Evolutionary conservation across 2,329 filamentous ascomycete genomes (phyloP).

Genomic region (Parafenestella ontariensis): DNA sequence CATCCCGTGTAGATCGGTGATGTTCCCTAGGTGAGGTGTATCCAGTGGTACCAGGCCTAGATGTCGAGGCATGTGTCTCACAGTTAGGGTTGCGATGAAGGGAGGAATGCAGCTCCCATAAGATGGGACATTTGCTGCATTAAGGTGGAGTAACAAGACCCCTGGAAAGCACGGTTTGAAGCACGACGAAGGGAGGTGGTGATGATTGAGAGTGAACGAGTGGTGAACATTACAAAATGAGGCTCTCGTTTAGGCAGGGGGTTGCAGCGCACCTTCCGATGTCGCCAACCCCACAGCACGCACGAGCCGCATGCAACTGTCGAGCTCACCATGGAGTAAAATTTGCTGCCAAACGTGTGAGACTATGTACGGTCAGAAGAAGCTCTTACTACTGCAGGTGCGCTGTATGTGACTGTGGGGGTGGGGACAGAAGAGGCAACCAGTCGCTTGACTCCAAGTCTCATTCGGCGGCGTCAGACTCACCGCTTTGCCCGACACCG

Average conservation of each 20-base stretch:
- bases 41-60: conserved; percentile 9
- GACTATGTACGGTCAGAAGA: conserved; percentile 11
- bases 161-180: neutral
- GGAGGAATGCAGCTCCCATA: conserved; percentile 7
- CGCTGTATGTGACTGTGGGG: conserved; percentile 28
- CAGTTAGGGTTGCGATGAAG: neutral
- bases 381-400: conserved; percentile 35
- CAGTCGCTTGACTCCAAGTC: conserved; percentile 21
- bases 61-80: conserved; percentile 4
- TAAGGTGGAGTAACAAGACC: neutral
- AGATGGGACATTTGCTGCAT: neutral
- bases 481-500: conserved; percentile 22
- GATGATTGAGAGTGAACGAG: neutral
- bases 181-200: neutral
- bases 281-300: neutral
- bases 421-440: conserved; percentile 16
- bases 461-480: conserved; percentile 20
- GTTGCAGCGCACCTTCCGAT: conserved; percentile 6
- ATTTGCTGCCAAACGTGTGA: neutral
- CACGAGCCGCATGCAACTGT: neutral
- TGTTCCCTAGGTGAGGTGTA: neutral
- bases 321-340: neutral
- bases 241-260: neutral
- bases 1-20: neutral
- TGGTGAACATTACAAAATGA: neutral